phyloP scores from a whole-genome alignment of 176 grass and related monocot genomes.

The Raddia guianensis region DNA sequence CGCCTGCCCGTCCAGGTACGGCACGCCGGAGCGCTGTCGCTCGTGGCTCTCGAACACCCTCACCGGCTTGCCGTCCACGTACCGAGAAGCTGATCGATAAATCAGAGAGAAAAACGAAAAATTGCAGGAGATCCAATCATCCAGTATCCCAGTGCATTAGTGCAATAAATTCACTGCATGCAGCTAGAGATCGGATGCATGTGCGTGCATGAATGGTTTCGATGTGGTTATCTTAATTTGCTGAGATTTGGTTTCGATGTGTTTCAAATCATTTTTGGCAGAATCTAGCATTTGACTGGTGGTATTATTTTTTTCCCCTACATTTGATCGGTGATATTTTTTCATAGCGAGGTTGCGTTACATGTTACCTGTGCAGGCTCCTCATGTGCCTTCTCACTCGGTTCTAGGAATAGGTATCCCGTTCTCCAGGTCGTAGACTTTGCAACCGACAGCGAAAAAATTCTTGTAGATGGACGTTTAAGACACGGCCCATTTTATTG shows the following conservation, averaged over 20 bases:
- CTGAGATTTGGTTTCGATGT: conserved; percentile 44
- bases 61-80: conserved; percentile 44
- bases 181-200: neutral
- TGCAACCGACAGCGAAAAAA: too few relatives aligned
- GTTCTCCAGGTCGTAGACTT: too few relatives aligned
- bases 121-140: neutral
- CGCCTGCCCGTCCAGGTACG: conserved; percentile 42
- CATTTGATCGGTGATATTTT: neutral
- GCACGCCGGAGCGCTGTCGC: neutral
- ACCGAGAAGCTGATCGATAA: conserved; percentile 41
- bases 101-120: neutral
- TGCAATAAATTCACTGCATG: neutral
- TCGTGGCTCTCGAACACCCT: conserved; percentile 45
- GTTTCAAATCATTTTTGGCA: neutral
- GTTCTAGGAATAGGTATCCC: too few relatives aligned
- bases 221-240: neutral
- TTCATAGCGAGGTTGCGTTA: neutral
- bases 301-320: neutral
- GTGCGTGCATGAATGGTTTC: neutral
- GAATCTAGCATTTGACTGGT: conserved; percentile 44
- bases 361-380: neutral
- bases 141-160: neutral
- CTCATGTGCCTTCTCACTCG: conserved; percentile 26
- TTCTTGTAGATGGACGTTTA: too few relatives aligned
- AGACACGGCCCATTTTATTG: too few relatives aligned